Conservation (phyloP, 179 eudicot species). For the Actinidia chinensis region DNA sequence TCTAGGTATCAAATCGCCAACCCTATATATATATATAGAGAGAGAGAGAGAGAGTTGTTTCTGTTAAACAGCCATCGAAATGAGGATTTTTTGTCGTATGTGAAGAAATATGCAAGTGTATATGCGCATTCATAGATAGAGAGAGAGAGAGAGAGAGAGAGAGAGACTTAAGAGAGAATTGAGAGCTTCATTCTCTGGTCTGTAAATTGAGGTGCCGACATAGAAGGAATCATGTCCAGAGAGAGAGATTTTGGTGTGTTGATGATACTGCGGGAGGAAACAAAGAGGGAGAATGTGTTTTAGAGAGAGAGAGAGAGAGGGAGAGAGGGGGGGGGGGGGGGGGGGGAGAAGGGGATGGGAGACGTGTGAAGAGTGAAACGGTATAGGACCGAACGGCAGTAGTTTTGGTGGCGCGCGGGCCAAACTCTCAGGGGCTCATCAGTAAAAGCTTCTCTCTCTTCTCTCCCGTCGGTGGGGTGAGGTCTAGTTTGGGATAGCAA, state of each 20-base stretch:
- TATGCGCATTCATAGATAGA: background rate
- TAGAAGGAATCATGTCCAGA: background rate
- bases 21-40: no score
- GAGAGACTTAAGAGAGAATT: background rate
- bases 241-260: constrained; percentile 7
- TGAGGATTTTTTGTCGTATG: background rate
- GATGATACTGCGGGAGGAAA: background rate
- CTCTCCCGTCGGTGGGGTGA: no score
- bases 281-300: background rate
- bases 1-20: background rate
- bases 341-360: no score
- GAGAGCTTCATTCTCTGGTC: background rate
- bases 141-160: background rate
- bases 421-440: no score
- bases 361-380: no score
- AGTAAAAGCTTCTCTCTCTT: no score
- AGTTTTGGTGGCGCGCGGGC: no score
- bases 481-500: no score
- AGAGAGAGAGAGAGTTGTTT: no score
- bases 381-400: no score
- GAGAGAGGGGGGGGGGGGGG: no score
- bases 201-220: background rate
- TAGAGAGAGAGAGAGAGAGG: no score
- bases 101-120: background rate
- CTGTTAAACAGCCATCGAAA: background rate